A percentile compares a stretch with the other conserved stretches of the same genome.
Evolutionary conservation across 768 basidiomycete species (phyloP).

Genomic region (Lactarius indigo): DNA sequence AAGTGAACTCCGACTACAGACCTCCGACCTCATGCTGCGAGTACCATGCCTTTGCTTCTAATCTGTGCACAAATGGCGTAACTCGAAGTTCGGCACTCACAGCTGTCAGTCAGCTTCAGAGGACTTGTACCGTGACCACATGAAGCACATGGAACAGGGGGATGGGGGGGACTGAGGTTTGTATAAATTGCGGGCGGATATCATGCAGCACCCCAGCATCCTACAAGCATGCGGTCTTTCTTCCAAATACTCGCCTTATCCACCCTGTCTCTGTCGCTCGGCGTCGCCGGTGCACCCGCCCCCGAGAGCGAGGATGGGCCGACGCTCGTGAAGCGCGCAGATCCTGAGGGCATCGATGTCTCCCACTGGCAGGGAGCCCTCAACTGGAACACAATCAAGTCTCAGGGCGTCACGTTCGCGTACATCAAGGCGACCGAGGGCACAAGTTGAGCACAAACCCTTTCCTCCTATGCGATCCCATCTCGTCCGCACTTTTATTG

Average conservation of each 20-base stretch:
- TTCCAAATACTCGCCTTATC: constrained; percentile 14
- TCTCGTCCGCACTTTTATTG: not conserved
- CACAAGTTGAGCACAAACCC: constrained; percentile 35
- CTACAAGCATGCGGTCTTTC: not conserved
- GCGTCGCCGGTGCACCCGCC: not conserved
- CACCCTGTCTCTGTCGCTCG: constrained; percentile 18
- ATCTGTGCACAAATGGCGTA: too few relatives aligned
- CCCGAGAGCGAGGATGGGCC: not conserved
- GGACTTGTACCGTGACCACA: too few relatives aligned
- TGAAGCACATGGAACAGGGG: too few relatives aligned
- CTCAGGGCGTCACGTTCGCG: constrained; percentile 51
- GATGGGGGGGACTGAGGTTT: too few relatives aligned
- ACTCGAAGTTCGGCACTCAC: too few relatives aligned
- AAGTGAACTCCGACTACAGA: too few relatives aligned
- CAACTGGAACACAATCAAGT: constrained; percentile 49
- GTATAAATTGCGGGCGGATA: too few relatives aligned
- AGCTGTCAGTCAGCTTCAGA: too few relatives aligned
- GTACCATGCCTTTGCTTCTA: too few relatives aligned
- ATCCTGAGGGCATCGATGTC: constrained; percentile 53
- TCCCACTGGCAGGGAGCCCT: constrained; percentile 47
- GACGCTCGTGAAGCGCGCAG: constrained; percentile 35
- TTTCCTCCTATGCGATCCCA: not conserved
- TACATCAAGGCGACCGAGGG: constrained; percentile 71
- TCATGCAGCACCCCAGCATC: too few relatives aligned
- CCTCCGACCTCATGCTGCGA: too few relatives aligned